Conservation (phyloP, 2,329 filamentous ascomycete species). For the Dactylonectria macrodidyma region DNA sequence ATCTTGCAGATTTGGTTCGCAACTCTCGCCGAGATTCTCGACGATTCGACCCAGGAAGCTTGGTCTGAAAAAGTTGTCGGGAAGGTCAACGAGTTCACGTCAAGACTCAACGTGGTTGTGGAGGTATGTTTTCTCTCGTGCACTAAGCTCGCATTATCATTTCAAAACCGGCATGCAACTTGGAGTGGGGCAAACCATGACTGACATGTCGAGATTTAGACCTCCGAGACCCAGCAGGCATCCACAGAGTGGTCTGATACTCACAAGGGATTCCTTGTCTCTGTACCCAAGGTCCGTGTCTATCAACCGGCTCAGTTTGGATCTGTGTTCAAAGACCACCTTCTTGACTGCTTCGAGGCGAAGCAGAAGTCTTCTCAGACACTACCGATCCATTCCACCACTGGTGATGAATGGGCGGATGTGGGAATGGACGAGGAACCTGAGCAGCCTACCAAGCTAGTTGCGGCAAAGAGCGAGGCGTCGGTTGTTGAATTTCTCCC, state of each 20-base stretch:
- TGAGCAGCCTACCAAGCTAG: slow-evolving; percentile 22
- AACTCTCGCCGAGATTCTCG: slow-evolving; percentile 57
- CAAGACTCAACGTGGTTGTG: slow-evolving; percentile 53
- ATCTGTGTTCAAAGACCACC: slow-evolving; percentile 52
- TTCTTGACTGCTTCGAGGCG: slow-evolving; percentile 55
- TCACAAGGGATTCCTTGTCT: slow-evolving; percentile 56
- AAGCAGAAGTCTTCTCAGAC: slow-evolving; percentile 31
- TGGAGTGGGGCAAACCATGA: background rate
- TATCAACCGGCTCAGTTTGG: slow-evolving; percentile 53
- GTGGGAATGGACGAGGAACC: slow-evolving; percentile 51
- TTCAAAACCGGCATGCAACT: background rate
- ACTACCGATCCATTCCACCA: slow-evolving; percentile 40
- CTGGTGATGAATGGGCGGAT: slow-evolving; percentile 62
- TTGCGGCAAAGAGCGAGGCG: background rate
- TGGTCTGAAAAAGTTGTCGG: slow-evolving; percentile 62
- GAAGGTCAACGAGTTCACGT: slow-evolving; percentile 40
- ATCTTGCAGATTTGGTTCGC: slow-evolving; percentile 58
- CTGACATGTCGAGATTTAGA: slow-evolving; percentile 25
- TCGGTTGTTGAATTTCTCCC: slow-evolving; percentile 55
- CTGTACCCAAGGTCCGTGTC: slow-evolving; percentile 53
- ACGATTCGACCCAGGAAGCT: slow-evolving; percentile 56
- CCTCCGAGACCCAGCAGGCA: slow-evolving; percentile 45
- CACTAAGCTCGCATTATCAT: background rate
- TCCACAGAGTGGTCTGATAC: slow-evolving; percentile 56
- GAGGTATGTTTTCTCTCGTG: slow-evolving; percentile 48